Conservation (phyloP, 1,139 yeast species). For the Hemisphaericaspora xylofermentans region DNA sequence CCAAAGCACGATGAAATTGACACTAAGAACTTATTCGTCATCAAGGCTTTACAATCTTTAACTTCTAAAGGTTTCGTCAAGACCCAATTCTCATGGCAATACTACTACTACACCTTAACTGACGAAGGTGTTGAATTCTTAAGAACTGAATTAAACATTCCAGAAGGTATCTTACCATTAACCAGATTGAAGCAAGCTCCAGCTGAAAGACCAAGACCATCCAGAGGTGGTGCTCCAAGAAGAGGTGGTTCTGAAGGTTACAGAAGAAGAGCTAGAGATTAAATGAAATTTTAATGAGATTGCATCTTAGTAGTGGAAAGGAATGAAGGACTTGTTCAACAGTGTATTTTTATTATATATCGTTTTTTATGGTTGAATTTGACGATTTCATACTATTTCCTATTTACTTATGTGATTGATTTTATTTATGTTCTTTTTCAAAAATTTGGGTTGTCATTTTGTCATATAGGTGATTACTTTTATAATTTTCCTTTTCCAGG, state of each 20-base stretch:
- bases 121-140: slow-evolving; percentile 99
- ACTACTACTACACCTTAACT: slow-evolving; percentile 99
- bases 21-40: slow-evolving; percentile 96
- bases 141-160: slow-evolving; percentile 97
- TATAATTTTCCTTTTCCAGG: background rate
- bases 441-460: background rate
- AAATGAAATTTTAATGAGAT: slow-evolving; percentile 17
- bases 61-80: slow-evolving; percentile 98
- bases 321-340: background rate
- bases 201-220: slow-evolving; percentile 71
- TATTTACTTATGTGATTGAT: background rate
- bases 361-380: slow-evolving; percentile 2
- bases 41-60: slow-evolving; percentile 99
- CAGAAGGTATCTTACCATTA: slow-evolving; percentile 98
- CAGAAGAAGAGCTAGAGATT: slow-evolving; percentile 53
- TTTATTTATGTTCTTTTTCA: slow-evolving; percentile 2
- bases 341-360: slow-evolving; percentile 4
- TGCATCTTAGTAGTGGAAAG: background rate
- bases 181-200: slow-evolving; percentile 95
- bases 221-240: slow-evolving; percentile 38
- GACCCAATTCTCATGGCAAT: slow-evolving; percentile 99
- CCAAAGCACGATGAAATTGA: slow-evolving; percentile 97
- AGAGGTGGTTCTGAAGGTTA: slow-evolving; percentile 34
- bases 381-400: background rate
- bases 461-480: slow-evolving; percentile 1